These are phyloP conservation scores for Xylaria hypoxylon DNA, from an alignment of 2,329 filamentous ascomycete species.

Conservation along the genomic window DNA sequence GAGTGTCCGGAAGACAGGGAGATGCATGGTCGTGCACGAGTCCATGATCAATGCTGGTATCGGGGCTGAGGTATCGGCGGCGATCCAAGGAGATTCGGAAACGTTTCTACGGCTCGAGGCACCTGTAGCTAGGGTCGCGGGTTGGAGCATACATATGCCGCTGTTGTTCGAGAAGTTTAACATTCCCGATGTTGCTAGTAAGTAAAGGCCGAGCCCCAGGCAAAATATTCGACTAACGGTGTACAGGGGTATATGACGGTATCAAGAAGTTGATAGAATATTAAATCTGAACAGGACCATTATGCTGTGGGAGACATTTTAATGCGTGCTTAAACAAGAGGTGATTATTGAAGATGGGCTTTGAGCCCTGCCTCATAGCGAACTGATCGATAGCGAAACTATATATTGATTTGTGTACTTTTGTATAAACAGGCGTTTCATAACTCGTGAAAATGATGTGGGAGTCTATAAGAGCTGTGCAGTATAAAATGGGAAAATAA, in stretches of 20 bases:
- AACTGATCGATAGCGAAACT: neutral
- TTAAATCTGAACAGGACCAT: conserved; percentile 53
- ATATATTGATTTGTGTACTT: neutral
- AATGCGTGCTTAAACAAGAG: neutral
- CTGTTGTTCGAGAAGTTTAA: conserved; percentile 84
- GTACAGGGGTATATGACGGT: conserved; percentile 75
- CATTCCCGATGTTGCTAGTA: conserved; percentile 86
- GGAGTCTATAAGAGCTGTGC: no score
- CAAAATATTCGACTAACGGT: conserved; percentile 44
- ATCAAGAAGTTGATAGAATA: conserved; percentile 76
- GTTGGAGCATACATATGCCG: conserved; percentile 89
- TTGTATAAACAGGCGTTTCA: neutral
- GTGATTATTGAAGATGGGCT: neutral
- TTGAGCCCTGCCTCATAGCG: neutral
- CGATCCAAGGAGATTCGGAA: conserved; percentile 79
- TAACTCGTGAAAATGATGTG: neutral
- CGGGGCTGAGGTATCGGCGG: conserved; percentile 88
- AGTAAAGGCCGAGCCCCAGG: conserved; percentile 57
- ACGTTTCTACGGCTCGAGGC: conserved; percentile 88
- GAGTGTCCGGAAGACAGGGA: conserved; percentile 87
- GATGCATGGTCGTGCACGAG: conserved; percentile 90
- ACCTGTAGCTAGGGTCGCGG: conserved; percentile 84
- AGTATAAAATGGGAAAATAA: no score
- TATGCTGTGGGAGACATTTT: neutral
- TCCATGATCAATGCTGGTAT: conserved; percentile 91